Evolutionary conservation across 805 yeast species (phyloP), one percentile per base, ranked within the genome.

Genomic region (Peterozyma xylosa): DNA sequence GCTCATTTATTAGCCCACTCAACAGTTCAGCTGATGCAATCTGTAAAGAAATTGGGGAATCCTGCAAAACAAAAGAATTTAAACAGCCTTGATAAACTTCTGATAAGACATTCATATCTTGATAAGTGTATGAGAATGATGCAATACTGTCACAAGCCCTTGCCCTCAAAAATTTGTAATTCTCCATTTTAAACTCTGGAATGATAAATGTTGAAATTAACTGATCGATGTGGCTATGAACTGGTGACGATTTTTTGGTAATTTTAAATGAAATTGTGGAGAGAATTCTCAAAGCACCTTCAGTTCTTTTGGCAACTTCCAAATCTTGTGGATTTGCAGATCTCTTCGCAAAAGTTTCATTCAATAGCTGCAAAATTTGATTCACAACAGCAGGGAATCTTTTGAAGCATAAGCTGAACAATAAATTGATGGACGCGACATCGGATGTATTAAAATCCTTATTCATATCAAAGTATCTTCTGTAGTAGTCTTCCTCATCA

Each of bases 401-500:
- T 37, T 61, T 62, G 18, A 62, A 51, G 7, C 66, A 54, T 47
- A 72, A 55, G 34, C 68, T 53, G 54, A 58, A 70, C 33, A 71
- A 50, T 46, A 75, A 73, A 54, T 71, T 71, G 41, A 68, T 65
- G 6, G 78, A 67, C 1, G 78, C 79, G 33, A 69, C 66, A 48
- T 73, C 79, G 4, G 78, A 65, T 30, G 72, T 71, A 34, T 67
- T 70, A 30, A 63, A 61, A 45, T 72, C 78, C 45, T 73, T 62
- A 50, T 67, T 69, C 36, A 78, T 64, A 59, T 79, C 86, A 53
- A 86, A 71, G 43, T 75, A 75, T 42, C 80, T 69, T 59, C 87
- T 86, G 44, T 91, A 79, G 59, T 87, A 93, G 58, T 89, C 96
- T 45, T 78, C 83, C 3, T 96, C 96, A 53, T 90, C 96, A 48